Conservation (phyloP, 495 filamentous ascomycete genomes). For the Hypomontagnella monticulosa region DNA sequence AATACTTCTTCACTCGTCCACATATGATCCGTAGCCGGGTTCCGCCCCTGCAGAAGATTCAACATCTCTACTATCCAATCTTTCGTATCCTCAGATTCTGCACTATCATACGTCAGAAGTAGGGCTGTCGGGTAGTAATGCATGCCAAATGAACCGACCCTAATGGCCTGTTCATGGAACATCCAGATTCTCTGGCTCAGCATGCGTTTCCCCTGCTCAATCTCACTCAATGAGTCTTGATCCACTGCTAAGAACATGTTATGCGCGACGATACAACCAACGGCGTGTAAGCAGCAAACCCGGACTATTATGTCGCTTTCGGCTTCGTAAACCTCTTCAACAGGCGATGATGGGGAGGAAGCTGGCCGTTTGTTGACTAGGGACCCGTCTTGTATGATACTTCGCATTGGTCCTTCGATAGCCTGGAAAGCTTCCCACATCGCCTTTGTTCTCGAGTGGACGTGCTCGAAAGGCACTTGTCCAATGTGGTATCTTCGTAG, state of each 20-base stretch:
- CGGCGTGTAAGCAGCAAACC: conserved; percentile 5
- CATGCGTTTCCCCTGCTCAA: background rate
- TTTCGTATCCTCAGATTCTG: conserved; percentile 2
- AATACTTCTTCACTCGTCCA: conserved; percentile 11
- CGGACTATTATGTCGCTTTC: background rate
- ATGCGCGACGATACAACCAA: background rate
- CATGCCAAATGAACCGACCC: conserved; percentile 16
- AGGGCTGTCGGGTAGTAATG: conserved; percentile 16
- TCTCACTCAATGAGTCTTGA: background rate
- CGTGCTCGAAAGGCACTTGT: background rate
- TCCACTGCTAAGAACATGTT: conserved; percentile 10
- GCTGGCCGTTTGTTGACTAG: background rate
- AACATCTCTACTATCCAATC: conserved; percentile 8
- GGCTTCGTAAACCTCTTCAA: conserved; percentile 8
- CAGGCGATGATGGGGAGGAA: background rate
- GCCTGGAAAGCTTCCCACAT: background rate
- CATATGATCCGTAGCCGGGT: conserved; percentile 18
- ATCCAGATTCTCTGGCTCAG: conserved; percentile 12
- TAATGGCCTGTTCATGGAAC: conserved; percentile 17
- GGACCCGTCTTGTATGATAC: conserved; percentile 2
- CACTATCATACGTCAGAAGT: conserved; percentile 13
- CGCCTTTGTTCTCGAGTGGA: background rate
- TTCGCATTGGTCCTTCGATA: background rate
- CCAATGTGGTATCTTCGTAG: conserved; percentile 8
- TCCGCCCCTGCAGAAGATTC: conserved; percentile 5